Percentiles rank a stretch among this genome's conserved stretches.
These are phyloP conservation scores for Sindora glabra DNA, from an alignment of 306 rosid genomes.

Conservation along the genomic window DNA sequence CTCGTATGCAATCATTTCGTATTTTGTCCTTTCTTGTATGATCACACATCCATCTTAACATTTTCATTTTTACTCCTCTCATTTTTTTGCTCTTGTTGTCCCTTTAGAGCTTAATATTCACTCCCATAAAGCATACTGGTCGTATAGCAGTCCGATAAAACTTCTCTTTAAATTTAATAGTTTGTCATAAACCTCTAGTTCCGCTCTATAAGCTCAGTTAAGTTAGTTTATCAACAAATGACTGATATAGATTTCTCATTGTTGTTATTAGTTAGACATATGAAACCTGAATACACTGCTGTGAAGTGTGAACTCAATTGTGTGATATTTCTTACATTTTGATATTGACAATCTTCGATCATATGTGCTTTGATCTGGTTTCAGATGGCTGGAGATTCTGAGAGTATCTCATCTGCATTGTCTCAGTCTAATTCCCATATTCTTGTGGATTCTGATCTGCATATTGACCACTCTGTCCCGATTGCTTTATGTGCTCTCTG, in stretches of 20 bases:
- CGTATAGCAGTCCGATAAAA: too few relatives aligned
- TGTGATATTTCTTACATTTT: neutral
- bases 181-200: neutral
- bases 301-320: neutral
- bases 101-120: too few relatives aligned
- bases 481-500: slow-evolving; percentile 54
- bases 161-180: neutral
- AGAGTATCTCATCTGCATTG: slow-evolving; percentile 24
- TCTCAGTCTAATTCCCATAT: slow-evolving; percentile 23
- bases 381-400: slow-evolving; percentile 48
- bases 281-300: neutral
- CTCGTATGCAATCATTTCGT: too few relatives aligned
- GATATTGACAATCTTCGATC: neutral
- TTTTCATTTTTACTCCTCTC: too few relatives aligned
- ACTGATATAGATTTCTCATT: neutral
- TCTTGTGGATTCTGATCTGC: slow-evolving; percentile 7
- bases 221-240: slow-evolving; percentile 7
- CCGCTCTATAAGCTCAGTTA: neutral
- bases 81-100: too few relatives aligned
- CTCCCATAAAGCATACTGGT: too few relatives aligned
- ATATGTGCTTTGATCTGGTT: slow-evolving; percentile 24
- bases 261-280: neutral
- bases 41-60: too few relatives aligned
- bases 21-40: too few relatives aligned
- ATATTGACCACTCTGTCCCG: slow-evolving; percentile 21